Evolutionary conservation across 2,329 filamentous ascomycete genomes (phyloP).

Genomic region (Scedosporium aurantiacum): DNA sequence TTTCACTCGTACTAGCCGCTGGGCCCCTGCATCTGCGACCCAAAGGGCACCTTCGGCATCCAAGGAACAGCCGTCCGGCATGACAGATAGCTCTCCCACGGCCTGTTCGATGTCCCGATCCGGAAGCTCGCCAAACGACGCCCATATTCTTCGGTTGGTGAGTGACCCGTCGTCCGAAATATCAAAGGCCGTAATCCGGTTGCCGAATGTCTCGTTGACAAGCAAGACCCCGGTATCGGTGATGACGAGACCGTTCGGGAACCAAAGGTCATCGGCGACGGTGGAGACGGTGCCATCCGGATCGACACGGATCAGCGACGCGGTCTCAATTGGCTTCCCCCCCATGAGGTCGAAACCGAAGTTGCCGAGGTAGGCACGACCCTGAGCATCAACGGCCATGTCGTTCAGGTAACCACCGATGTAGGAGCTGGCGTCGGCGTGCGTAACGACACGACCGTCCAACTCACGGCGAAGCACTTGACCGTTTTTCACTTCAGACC

Average conservation of each 20-base stretch:
- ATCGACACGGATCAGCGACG: background rate
- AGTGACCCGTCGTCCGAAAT: background rate
- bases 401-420: background rate
- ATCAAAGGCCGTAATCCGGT: background rate
- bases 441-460: background rate
- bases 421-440: background rate
- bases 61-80: background rate
- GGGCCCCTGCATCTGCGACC: background rate
- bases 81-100: background rate
- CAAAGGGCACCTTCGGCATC: background rate
- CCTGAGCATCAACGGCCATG: background rate
- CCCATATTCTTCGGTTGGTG: background rate
- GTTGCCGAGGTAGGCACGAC: constrained; percentile 62
- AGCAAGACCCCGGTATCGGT: background rate
- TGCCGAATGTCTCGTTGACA: background rate
- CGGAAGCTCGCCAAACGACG: background rate
- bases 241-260: background rate
- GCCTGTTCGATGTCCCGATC: background rate
- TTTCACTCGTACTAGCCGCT: background rate
- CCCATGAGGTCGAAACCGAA: constrained; percentile 88
- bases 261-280: background rate
- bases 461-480: background rate
- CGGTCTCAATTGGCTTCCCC: background rate
- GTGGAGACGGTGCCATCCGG: background rate
- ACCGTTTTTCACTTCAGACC: background rate